These are phyloP conservation scores for Cucurbita pepo DNA, from an alignment of 306 rosid genomes.

Conservation along the genomic window DNA sequence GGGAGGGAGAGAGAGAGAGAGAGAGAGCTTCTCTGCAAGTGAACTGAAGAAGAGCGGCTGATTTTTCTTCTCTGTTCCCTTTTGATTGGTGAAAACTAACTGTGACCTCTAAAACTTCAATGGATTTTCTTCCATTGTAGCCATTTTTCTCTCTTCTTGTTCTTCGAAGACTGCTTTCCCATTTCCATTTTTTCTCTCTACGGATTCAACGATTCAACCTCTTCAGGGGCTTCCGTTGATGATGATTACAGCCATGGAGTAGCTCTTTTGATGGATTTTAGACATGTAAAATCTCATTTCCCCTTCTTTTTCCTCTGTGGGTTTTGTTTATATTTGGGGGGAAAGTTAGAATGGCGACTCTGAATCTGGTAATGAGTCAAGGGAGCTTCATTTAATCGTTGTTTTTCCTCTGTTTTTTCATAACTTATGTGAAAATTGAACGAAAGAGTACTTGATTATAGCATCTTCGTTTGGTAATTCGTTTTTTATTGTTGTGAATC, in stretches of 20 bases:
- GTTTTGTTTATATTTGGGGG: slow-evolving; percentile 10
- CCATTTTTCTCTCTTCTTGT: neutral
- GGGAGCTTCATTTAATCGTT: neutral
- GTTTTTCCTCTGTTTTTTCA: neutral
- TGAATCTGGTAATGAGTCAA: neutral
- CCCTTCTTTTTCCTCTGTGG: neutral
- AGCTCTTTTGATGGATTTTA: neutral
- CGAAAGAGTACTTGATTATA: neutral
- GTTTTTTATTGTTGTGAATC: neutral
- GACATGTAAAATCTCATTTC: neutral
- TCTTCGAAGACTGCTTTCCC: neutral
- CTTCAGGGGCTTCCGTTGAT: neutral
- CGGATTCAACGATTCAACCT: neutral
- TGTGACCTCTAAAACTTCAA: slow-evolving; percentile 1
- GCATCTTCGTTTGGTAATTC: neutral
- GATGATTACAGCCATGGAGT: neutral
- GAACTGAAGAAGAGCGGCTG: slow-evolving; percentile 2
- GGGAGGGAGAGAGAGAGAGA: neutral
- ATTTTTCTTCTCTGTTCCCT: neutral
- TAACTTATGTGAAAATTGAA: slow-evolving; percentile 2
- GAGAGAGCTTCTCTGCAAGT: neutral
- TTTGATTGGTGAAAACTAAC: slow-evolving; percentile 6
- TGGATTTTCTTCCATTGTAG: slow-evolving; percentile 1
- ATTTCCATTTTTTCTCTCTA: neutral
- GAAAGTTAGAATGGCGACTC: neutral